phyloP scores from a whole-genome alignment of 192 early-diverging fungal genomes.

The Powellomyces hirtus region DNA sequence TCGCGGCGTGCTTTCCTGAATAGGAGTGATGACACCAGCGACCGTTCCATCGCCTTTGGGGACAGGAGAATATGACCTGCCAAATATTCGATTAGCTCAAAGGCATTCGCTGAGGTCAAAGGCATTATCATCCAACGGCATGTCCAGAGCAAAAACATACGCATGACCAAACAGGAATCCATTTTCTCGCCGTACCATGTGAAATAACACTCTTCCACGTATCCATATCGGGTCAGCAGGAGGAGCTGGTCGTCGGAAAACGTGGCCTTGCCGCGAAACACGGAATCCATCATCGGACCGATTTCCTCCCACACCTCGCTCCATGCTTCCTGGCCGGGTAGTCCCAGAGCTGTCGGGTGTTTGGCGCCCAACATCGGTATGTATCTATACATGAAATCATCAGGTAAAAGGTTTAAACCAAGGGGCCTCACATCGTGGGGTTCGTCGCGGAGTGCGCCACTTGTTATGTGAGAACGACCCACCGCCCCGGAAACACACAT shows the following conservation, averaged over 20 bases:
- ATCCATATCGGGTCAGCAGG: neutral
- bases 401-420: no score
- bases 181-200: no score
- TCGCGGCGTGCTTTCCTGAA: neutral
- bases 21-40: conserved; percentile 1
- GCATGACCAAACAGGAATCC: neutral
- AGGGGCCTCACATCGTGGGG: no score
- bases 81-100: no score
- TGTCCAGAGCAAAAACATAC: no score
- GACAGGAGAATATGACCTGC: conserved; percentile 9
- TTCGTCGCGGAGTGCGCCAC: no score
- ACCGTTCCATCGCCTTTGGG: neutral
- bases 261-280: neutral
- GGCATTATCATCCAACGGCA: no score
- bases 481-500: no score
- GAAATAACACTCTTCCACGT: conserved; percentile 12
- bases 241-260: neutral
- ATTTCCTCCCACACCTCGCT: conserved; percentile 2
- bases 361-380: conserved; percentile 17
- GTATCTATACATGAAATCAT: no score
- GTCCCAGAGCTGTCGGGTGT: neutral
- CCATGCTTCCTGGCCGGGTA: neutral
- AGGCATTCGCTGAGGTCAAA: no score
- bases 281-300: neutral
- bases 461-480: no score